A percentile compares a stretch with the other conserved stretches of the same genome.
phyloP scores from a whole-genome alignment of 202 grass and related monocot species.

The Panicum virgatum region DNA sequence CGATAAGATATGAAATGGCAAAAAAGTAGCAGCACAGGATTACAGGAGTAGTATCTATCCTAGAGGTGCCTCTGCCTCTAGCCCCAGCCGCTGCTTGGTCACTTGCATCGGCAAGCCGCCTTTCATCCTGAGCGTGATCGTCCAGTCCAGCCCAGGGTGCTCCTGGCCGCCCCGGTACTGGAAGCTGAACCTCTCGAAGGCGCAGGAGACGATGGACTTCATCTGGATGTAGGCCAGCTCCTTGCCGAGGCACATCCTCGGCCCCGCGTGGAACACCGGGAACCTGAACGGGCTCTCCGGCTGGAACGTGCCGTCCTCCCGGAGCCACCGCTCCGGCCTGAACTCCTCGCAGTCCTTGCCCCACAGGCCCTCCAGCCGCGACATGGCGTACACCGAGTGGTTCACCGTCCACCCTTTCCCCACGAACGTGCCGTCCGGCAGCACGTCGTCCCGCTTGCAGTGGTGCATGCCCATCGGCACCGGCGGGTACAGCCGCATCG shows the following conservation, averaged over 20 bases:
- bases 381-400: slow-evolving; percentile 49
- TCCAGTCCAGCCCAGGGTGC: background rate
- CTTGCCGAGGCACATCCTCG: slow-evolving; percentile 68
- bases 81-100: background rate
- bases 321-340: slow-evolving; percentile 71
- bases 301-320: slow-evolving; percentile 54
- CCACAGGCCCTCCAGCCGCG: slow-evolving; percentile 41
- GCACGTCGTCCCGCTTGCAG: background rate
- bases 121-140: background rate
- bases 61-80: no score
- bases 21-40: no score
- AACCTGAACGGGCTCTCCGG: slow-evolving; percentile 60
- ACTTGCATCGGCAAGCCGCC: background rate
- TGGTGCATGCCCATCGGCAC: slow-evolving; percentile 27
- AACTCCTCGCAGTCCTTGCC: slow-evolving; percentile 55
- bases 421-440: background rate
- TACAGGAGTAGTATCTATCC: no score
- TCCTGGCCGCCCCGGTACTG: background rate
- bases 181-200: background rate
- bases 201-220: slow-evolving; percentile 45
- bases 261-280: slow-evolving; percentile 55
- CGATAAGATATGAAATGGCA: no score
- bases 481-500: slow-evolving; percentile 79
- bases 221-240: slow-evolving; percentile 74
- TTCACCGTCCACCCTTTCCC: background rate